Evolutionary conservation across 169 alveolate genomes (phyloP).

Genomic region (Toxoplasma gondii): DNA sequence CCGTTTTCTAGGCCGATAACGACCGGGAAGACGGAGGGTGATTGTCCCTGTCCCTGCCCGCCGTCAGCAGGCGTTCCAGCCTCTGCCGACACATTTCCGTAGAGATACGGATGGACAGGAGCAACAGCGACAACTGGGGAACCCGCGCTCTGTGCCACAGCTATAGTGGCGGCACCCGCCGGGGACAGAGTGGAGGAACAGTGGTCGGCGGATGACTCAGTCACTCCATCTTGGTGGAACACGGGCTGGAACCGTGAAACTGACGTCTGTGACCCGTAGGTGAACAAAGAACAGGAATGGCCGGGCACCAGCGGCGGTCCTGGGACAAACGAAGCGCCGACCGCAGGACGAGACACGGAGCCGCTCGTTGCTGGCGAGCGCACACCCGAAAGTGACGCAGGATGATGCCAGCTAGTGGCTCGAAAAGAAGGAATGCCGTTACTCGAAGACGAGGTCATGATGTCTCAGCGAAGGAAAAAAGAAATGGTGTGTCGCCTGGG

Average conservation of each 20-base stretch:
- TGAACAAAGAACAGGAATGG: neutral
- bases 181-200: neutral
- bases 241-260: neutral
- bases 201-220: neutral
- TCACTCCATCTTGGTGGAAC: neutral
- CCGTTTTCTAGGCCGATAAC: slow-evolving; percentile 35
- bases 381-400: neutral
- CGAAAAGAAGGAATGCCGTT: neutral
- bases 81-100: neutral
- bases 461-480: neutral
- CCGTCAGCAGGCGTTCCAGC: neutral
- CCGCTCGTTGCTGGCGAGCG: neutral
- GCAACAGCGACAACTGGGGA: slow-evolving; percentile 25
- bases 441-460: neutral
- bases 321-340: neutral
- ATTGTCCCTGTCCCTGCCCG: neutral
- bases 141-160: neutral
- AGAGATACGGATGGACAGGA: neutral
- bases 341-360: neutral
- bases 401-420: neutral
- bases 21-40: neutral
- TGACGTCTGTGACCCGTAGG: neutral
- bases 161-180: neutral
- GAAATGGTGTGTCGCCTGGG: neutral
- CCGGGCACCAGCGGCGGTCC: neutral